phyloP scores from a whole-genome alignment of 2,329 filamentous ascomycete species.

The Pyrenochaeta sp. region DNA sequence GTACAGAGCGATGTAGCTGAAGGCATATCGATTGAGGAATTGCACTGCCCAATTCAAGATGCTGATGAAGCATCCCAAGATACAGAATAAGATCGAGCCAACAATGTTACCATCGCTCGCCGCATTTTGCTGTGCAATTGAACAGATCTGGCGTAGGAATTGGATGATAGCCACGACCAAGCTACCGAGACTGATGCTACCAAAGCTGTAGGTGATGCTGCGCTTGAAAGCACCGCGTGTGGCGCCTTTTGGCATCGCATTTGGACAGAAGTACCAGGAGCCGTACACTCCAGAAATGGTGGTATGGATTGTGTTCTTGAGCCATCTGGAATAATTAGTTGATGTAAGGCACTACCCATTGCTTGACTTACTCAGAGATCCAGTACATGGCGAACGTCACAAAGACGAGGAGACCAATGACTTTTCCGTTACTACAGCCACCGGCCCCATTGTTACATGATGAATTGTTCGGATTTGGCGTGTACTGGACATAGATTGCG shows the following conservation, averaged over 20 bases:
- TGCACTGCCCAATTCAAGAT: constrained; percentile 85
- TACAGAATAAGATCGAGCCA: constrained; percentile 72
- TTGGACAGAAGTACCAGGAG: constrained; percentile 85
- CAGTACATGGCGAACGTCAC: constrained; percentile 93
- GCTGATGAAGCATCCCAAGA: constrained; percentile 77
- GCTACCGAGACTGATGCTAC: constrained; percentile 86
- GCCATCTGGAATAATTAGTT: constrained; percentile 60
- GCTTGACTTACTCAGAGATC: constrained; percentile 72
- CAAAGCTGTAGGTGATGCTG: constrained; percentile 88
- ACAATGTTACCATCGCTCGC: constrained; percentile 73
- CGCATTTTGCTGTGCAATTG: constrained; percentile 73
- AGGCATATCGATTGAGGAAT: constrained; percentile 91
- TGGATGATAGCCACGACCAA: constrained; percentile 88
- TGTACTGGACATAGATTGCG: constrained; percentile 83
- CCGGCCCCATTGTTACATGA: constrained; percentile 62
- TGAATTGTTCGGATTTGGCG: constrained; percentile 67
- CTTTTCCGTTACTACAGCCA: constrained; percentile 75
- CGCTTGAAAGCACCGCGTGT: constrained; percentile 85
- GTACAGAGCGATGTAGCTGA: constrained; percentile 91
- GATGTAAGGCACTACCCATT: too few species aligned
- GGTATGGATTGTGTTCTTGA: constrained; percentile 92
- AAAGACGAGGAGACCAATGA: constrained; percentile 85
- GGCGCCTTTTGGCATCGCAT: constrained; percentile 75
- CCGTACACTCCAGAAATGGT: constrained; percentile 89
- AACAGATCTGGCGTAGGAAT: constrained; percentile 80